Evolutionary conservation across 768 basidiomycete genomes (phyloP).

Genomic region (Pisolithus tinctorius): DNA sequence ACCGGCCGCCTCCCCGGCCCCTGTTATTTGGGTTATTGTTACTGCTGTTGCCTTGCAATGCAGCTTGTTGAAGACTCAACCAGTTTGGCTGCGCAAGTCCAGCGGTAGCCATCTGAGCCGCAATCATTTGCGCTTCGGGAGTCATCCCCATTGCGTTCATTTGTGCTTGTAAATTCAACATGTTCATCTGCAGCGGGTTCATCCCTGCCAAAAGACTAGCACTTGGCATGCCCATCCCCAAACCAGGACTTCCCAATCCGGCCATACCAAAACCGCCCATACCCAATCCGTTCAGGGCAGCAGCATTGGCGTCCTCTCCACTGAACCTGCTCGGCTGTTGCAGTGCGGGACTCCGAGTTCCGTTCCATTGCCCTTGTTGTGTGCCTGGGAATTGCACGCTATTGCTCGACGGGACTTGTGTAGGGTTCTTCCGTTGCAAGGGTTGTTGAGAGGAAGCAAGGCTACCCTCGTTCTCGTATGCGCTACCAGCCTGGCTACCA

Average conservation of each 20-base stretch:
- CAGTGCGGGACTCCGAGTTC: constrained; percentile 57
- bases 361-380: constrained; percentile 46
- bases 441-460: constrained; percentile 21
- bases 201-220: constrained; percentile 36
- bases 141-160: constrained; percentile 67
- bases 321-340: constrained; percentile 43
- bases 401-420: constrained; percentile 14
- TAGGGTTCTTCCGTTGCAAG: constrained; percentile 22
- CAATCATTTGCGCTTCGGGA: constrained; percentile 78
- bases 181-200: constrained; percentile 69
- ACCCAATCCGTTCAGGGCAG: constrained; percentile 40
- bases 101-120: constrained; percentile 74
- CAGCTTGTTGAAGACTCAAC: constrained; percentile 52
- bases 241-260: constrained; percentile 42
- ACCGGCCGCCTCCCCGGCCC: constrained; percentile 43
- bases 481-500: constrained; percentile 20
- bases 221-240: constrained; percentile 53
- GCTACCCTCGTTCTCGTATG: constrained; percentile 41
- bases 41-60: constrained; percentile 35
- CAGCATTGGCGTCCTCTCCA: constrained; percentile 34
- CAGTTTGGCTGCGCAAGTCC: constrained; percentile 54
- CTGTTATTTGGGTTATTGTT: constrained; percentile 32
- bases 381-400: constrained; percentile 25
- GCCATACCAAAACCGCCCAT: constrained; percentile 46
- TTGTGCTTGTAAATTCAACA: constrained; percentile 48